A percentile compares a stretch with the other conserved stretches of the same genome.
These are phyloP conservation scores for Pyricularia sp. DNA, from an alignment of 2,329 filamentous ascomycete genomes.

Conservation along the genomic window DNA sequence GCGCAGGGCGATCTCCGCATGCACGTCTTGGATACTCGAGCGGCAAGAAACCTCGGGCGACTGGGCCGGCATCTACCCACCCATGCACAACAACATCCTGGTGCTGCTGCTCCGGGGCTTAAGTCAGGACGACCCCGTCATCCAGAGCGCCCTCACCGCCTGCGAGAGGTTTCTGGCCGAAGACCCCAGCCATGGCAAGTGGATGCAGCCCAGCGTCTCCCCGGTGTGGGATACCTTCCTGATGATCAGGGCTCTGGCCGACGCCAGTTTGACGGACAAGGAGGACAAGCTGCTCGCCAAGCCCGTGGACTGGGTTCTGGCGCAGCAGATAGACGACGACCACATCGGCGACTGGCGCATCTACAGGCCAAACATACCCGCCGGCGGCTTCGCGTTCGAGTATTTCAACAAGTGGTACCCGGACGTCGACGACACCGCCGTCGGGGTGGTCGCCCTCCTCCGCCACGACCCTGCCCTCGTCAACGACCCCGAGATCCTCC, in stretches of 20 bases:
- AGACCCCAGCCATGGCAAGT: not conserved
- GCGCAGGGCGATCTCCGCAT: not conserved
- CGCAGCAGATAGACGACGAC: not conserved
- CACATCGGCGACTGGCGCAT: not conserved
- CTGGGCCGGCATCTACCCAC: not conserved
- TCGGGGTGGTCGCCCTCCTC: not conserved
- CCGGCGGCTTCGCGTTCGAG: not conserved
- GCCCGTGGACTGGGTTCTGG: not conserved
- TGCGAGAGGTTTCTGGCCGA: not conserved
- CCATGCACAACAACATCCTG: not conserved
- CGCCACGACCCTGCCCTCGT: not conserved
- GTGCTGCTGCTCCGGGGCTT: not conserved
- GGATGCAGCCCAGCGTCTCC: not conserved
- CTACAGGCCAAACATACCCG: not conserved
- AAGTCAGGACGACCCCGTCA: not conserved
- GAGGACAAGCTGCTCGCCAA: not conserved
- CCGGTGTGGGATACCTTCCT: not conserved
- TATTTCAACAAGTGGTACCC: not conserved
- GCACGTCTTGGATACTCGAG: not conserved
- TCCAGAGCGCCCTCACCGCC: not conserved
- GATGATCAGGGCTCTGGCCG: not conserved
- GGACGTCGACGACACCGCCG: not conserved
- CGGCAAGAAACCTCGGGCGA: not conserved
- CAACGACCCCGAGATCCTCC: not conserved
- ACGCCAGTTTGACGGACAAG: too few relatives aligned